phyloP scores from a whole-genome alignment of 2,329 filamentous ascomycete species.

The Aspergillus spinulosporus region DNA sequence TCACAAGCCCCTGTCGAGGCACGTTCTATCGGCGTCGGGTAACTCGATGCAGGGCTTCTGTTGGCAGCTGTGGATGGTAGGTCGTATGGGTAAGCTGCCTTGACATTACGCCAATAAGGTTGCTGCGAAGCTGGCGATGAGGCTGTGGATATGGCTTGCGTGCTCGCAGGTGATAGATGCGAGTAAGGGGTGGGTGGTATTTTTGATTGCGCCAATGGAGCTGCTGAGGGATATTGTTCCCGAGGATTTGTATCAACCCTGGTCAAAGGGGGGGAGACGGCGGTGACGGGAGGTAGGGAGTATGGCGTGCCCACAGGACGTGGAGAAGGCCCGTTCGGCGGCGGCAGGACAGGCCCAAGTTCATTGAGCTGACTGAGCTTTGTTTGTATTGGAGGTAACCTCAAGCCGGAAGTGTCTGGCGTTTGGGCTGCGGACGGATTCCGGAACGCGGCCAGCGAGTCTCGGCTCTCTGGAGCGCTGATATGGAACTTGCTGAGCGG shows the following conservation, averaged over 20 bases:
- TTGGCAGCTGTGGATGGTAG: constrained; percentile 28
- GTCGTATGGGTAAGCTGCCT: constrained; percentile 31
- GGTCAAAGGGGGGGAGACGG: constrained; percentile 29
- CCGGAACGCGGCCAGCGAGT: constrained; percentile 43
- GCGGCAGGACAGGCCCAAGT: constrained; percentile 26
- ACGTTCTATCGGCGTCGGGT: constrained; percentile 45
- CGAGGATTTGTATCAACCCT: constrained; percentile 30
- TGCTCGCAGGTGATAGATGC: constrained; percentile 41
- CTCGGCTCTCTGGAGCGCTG: constrained; percentile 31
- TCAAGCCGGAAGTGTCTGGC: constrained; percentile 29
- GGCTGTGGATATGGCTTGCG: constrained; percentile 37
- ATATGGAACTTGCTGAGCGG: constrained; percentile 38
- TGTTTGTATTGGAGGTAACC: constrained; percentile 45
- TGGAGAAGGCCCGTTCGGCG: constrained; percentile 28
- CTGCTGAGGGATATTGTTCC: constrained; percentile 29
- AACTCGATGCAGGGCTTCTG: constrained; percentile 39
- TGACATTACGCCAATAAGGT: constrained; percentile 31
- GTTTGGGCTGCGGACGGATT: constrained; percentile 37
- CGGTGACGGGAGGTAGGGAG: constrained; percentile 25
- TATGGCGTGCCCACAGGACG: constrained; percentile 27
- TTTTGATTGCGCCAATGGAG: constrained; percentile 32
- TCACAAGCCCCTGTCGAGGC: constrained; percentile 26
- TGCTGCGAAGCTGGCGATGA: constrained; percentile 38
- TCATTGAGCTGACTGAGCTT: constrained; percentile 36
- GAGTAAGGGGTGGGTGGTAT: constrained; percentile 38